Evolutionary conservation across 2,329 filamentous ascomycete species (phyloP), one percentile per base, ranked within the genome.

Genomic region (Hortaea sp.): DNA sequence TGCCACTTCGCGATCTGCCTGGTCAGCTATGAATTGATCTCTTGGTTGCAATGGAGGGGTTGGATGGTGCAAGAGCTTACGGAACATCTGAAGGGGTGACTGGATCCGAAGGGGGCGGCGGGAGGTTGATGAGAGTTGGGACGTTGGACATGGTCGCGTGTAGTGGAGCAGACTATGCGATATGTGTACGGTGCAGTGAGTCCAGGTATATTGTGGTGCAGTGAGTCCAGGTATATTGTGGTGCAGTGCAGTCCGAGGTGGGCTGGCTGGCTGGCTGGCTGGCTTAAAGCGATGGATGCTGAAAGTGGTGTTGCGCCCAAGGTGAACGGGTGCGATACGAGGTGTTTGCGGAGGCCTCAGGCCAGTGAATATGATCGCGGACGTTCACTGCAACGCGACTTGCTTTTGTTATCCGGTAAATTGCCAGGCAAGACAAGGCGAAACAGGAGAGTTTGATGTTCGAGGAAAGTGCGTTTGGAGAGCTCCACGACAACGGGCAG

Each of bases 71-170:
- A 13, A n/a, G 32, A 13, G 39, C 59, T 71, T 76, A 94, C 86
- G 89, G 89, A 69, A 86, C 83, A 60, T 95, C 89, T 45, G 84
- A 89, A 30, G 88, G 89, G 20, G 88, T 95, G 53, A 87, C 84
- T 45, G 86, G 83, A 52, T 87, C 85, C 32, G 87, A 89, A 13
- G 83, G 80, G 47, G 86, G 83, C 51, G 86, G 85, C 39, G 88
- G 88, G 49, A 94, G 77, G 64, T 89, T 88, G 73, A 90, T 89
- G 52, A 90, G 69, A 49, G 84, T 89, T 20, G 82, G 83, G 53
- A 75, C 64, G 52, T 59, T 57, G 5, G 42, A 60, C 63, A 66
- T 66, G 39, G 46, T 54, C 49, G 48, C 39, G 37, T 20, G 20
- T 20, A 35, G 32, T 35, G 32, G 32, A n/a, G 9, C 9, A n/a